Conservation (phyloP, 305 asterid genomes). For the Withania somnifera region DNA sequence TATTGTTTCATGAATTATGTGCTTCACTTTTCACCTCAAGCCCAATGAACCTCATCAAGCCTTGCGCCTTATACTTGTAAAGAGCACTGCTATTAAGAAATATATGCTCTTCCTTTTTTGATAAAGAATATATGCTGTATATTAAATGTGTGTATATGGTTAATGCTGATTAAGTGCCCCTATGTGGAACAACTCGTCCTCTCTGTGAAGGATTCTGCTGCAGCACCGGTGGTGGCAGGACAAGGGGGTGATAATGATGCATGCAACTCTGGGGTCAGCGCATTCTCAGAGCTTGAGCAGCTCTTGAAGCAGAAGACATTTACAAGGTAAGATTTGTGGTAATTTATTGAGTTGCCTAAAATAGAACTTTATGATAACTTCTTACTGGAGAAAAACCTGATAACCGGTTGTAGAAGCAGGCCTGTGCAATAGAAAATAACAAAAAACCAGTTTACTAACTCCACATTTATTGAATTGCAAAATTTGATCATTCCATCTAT, state of each 20-base stretch:
- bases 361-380: background rate
- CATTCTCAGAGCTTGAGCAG: slow-evolving; percentile 60
- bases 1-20: background rate
- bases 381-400: background rate
- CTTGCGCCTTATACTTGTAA: background rate
- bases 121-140: no score
- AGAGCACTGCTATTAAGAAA: background rate
- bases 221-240: slow-evolving; percentile 21
- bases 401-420: background rate
- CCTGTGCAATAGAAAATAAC: background rate
- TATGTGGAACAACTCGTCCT: background rate
- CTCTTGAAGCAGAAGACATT: slow-evolving; percentile 64
- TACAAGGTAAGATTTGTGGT: slow-evolving; percentile 37
- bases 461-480: background rate
- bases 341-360: background rate
- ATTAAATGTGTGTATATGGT: background rate
- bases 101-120: background rate
- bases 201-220: slow-evolving; percentile 32
- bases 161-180: background rate
- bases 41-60: background rate
- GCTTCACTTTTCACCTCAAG: background rate
- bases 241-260: slow-evolving; percentile 22
- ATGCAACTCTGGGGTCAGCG: slow-evolving; percentile 17
- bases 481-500: background rate
- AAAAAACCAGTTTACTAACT: background rate